Base-by-base conservation (phyloP, 371 early-diverging fungal species). In the Mucor piriformis region DNA sequence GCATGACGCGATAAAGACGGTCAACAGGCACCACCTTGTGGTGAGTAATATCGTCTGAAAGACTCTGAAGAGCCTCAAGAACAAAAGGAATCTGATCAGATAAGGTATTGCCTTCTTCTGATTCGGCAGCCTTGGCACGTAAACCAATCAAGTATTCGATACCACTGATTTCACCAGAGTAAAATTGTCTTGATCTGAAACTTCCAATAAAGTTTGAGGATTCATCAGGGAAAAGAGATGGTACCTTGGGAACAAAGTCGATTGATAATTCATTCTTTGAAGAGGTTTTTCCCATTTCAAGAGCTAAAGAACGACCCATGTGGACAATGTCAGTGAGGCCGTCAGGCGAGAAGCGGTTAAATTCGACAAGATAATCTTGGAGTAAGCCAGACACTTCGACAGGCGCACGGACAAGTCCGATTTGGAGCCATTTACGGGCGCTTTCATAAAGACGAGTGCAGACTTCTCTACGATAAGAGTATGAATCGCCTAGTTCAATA, bases 401-500 rank as follows among this genome's bases (percentile, higher is more conserved):
- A 11, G 83, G 80, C 8, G 81, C 76, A 43, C 79, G 73, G 23
- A 66, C 70, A 49, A 81, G 74, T 12, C 84, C 76, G 13, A 76
- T 65, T 29, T 64, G 74, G 13, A 93, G 70, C 93, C 93, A 93
- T 59, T 86, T 84, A 42, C 77, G 81, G 11, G 87, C 86, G 40
- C 82, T 71, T 25, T 85, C 86, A 2, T 84, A 82, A 43, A 92
- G 76, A 38, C 72, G 79, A 10, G 83, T 70, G 21, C 88, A 83
- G 20, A 93, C 59, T 20, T 87, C 84, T 50, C 83, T 82, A 47
- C 93, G 90, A 62, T 93, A 93, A 13, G 73, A 64, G 55, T 87
- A 88, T 0, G 89, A 86, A 66, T 93, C 93, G 2, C 92, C 89
- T 24, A 93, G 57, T 63, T 89, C 84, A 53, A 93, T 73, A 18